Percentiles rank a stretch among this genome's conserved stretches.
Evolutionary conservation across 2,329 filamentous ascomycete species (phyloP).

Genomic region (Trichoderma lentiforme): DNA sequence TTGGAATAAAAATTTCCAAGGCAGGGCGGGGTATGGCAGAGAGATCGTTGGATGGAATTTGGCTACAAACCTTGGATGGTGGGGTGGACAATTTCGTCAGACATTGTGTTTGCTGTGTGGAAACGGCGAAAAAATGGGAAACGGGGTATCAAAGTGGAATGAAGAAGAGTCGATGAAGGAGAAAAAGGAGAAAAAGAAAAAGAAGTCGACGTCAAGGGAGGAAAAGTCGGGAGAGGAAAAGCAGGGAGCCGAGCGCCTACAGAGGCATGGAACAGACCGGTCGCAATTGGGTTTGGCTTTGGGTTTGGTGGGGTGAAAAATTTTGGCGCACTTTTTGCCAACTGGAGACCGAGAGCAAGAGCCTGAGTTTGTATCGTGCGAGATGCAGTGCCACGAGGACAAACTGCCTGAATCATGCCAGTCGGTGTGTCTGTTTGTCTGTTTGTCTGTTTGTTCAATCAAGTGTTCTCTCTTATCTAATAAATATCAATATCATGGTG

Average conservation of each 20-base stretch:
- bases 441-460: background rate
- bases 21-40: constrained; percentile 20
- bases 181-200: background rate
- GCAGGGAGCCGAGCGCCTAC: constrained; percentile 17
- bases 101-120: constrained; percentile 47
- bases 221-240: background rate
- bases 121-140: constrained; percentile 17
- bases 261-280: constrained; percentile 17
- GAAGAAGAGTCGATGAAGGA: background rate
- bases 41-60: background rate
- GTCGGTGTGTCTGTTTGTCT: background rate
- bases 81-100: constrained; percentile 65
- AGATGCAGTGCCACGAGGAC: background rate
- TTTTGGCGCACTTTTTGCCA: constrained; percentile 15
- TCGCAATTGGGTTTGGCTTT: constrained; percentile 3
- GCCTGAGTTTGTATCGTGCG: background rate
- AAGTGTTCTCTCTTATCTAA: too few species aligned
- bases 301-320: constrained; percentile 25
- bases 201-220: background rate
- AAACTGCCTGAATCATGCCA: background rate
- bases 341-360: background rate
- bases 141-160: constrained; percentile 9
- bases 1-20: constrained; percentile 12
- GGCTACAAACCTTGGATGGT: constrained; percentile 62
- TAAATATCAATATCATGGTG: background rate